These are phyloP conservation scores for Amanita rubescens DNA, from an alignment of 768 basidiomycete species.

Conservation along the genomic window DNA sequence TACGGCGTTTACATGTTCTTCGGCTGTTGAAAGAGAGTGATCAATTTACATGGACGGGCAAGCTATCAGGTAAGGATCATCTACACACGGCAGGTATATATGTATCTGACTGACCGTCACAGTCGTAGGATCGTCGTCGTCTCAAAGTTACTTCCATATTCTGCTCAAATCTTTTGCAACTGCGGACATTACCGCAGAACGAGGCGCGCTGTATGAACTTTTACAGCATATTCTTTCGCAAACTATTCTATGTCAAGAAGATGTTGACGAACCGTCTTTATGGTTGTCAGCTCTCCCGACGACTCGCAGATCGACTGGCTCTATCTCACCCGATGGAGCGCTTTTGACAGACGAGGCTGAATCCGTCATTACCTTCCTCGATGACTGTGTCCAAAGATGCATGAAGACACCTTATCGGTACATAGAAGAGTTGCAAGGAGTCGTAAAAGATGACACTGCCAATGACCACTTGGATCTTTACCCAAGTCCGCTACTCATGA, in stretches of 20 bases:
- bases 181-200: conserved; percentile 44
- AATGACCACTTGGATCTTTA: conserved; percentile 23
- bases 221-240: conserved; percentile 58
- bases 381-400: conserved; percentile 80
- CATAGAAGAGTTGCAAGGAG: conserved; percentile 56
- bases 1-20: conserved; percentile 71
- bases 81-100: neutral
- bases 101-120: conserved; percentile 23
- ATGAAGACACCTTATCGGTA: conserved; percentile 81
- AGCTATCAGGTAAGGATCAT: conserved; percentile 27
- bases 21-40: conserved; percentile 68
- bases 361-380: conserved; percentile 61
- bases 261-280: conserved; percentile 56
- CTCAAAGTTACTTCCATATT: conserved; percentile 66
- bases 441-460: conserved; percentile 16
- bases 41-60: conserved; percentile 73
- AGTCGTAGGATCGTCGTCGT: conserved; percentile 37
- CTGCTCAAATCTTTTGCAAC: conserved; percentile 58
- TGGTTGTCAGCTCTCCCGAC: conserved; percentile 69
- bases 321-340: conserved; percentile 44
- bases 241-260: conserved; percentile 77
- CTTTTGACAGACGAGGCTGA: conserved; percentile 48
- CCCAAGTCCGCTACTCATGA: conserved; percentile 74
- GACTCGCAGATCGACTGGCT: conserved; percentile 25
- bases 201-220: conserved; percentile 39